Evolutionary conservation across 306 rosid genomes (phyloP), one percentile per base, ranked within the genome.

Genomic region (Herpetospermum pedunculosum): DNA sequence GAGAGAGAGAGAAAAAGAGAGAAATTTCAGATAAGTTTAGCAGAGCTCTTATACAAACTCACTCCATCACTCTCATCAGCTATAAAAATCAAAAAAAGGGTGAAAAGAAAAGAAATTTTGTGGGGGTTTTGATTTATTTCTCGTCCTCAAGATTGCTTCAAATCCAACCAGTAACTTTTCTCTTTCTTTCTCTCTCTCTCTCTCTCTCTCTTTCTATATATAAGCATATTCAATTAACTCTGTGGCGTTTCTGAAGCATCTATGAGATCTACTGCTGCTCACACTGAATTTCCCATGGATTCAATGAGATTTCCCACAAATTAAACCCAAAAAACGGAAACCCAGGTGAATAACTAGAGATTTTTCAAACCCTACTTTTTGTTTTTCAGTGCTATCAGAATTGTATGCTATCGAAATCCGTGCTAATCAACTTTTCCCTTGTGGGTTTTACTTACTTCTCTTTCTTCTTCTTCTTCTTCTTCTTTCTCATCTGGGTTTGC

Each of bases 1-100:
- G n/a, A 35, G 0, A 29, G 2, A 32, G 0, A 59, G 1, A 14
- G 3, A 59, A n/a, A 10, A 19, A 34, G 15, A 25, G 4, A 35
- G 2, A 21, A 19, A 19, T 15, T 77, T 79, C 80, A 81, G 82
- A 75, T 70, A 74, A 79, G 79, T 88, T 57, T 82, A 59, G 79
- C 58, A 74, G 11, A 2, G 13, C n/a, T n/a, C n/a, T n/a, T n/a
- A n/a, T n/a, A n/a, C 78, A 53, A 71, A 73, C 67, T 2, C 50
- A 43, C 72, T 49, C 71, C 74, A 32, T 60, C 40, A 72, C 81
- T 11, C 67, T 59, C 74, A 46, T 70, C 74, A 47, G 58, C 58
- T 70, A 70, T 70, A 70, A 70, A 47, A 46, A n/a, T n/a, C n/a
- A n/a, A 0, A 47, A 70, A 70, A 46, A 70, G 74, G 74, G n/a